Evolutionary conservation across 1,284 basidiomycete genomes (phyloP), one percentile per base, ranked within the genome.

Genomic region (Lentinus polychrous): DNA sequence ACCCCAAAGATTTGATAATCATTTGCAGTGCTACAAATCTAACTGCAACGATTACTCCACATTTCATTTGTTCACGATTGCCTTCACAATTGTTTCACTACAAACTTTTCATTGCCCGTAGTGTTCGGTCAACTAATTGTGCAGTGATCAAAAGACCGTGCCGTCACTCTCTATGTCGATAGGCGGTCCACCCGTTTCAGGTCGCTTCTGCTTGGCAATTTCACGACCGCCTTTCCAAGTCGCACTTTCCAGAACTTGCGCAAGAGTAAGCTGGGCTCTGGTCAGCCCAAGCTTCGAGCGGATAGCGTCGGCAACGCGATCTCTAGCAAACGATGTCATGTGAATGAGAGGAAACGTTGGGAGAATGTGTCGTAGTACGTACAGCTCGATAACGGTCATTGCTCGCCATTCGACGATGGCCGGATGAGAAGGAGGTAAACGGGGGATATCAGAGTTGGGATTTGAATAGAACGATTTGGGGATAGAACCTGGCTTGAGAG

Each of bases 151-250:
- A 63, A 92, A 92, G 0, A 93, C 80, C 0, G 89, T 92, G 0
- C 90, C 90, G 53, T 92, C 90, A 52, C 88, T 90, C 52, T 85
- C 76, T 49, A 91, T 88, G 51, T 90, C 86, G 59, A 95, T 91
- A 0, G 93, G 93, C 0, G 92, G 93, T 0, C 91, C 91, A 2
- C 85, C 82, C 0, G 80, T 85, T 40, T 73, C 68, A 0, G 85
- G 85, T 14, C 94, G 71, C 63, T 81, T 85, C 60, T 75, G 66
- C 63, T 83, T 87, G 0, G 94, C 94, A 41, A 97, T 91, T 67
- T 95, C 91, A 5, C 93, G 74, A 0, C 89, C 94, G 2, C 91
- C 93, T 62, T 94, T 95, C 95, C 94, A 97, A 0, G 94, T 97
- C 1, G 92, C 93, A 45, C 85, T 84, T 67, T 98, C 94, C 24